Evolutionary conservation across 2,329 filamentous ascomycete genomes (phyloP).

Genomic region (Tolypocladium tropicale): DNA sequence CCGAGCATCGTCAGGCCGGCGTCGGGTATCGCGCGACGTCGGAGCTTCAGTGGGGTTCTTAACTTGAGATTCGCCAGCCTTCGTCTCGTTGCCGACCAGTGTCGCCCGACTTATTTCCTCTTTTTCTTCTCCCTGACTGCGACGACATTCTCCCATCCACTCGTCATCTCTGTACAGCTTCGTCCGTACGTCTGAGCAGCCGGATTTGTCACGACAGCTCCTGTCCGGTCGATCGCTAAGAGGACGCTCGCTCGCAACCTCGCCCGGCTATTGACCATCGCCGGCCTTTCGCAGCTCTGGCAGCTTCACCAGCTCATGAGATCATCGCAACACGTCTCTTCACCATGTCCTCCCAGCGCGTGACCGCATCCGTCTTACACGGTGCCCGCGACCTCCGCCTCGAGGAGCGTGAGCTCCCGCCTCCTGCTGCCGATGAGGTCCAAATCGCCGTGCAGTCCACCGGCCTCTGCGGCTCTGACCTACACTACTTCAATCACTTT

Average conservation of each 20-base stretch:
- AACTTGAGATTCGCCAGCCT: neutral
- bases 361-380: constrained; percentile 44
- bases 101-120: neutral
- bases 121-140: neutral
- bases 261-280: neutral
- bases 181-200: too few species aligned
- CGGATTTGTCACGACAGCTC: too few species aligned
- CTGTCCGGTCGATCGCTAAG: too few species aligned
- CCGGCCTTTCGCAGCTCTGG: too few species aligned
- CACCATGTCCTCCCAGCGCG: constrained; percentile 8
- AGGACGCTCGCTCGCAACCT: neutral
- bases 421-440: constrained; percentile 46
- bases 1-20: neutral
- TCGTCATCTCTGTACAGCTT: neutral
- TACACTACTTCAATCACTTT: constrained; percentile 57
- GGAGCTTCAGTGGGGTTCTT: neutral
- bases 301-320: neutral
- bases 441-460: constrained; percentile 52
- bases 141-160: neutral
- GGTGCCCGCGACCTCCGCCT: constrained; percentile 39
- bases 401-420: constrained; percentile 41
- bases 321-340: neutral
- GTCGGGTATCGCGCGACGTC: neutral
- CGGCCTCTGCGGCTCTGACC: constrained; percentile 56
- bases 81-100: neutral